Evolutionary conservation across 805 yeast species (phyloP).

Genomic region (Myxozyma neotropica): DNA sequence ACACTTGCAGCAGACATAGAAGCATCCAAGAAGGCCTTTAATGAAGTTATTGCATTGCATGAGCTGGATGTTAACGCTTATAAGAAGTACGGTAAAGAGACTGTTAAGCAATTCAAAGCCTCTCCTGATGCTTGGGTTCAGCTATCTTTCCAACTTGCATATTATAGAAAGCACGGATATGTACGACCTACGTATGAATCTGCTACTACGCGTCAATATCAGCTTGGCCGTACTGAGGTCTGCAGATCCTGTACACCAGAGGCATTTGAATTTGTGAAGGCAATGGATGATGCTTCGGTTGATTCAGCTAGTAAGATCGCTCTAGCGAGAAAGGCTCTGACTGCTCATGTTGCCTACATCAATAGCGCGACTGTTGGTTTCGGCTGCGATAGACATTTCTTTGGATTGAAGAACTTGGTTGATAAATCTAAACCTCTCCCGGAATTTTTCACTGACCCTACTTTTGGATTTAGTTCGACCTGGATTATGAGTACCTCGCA

Average conservation of each 20-base stretch:
- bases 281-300: conserved; percentile 64
- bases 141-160: conserved; percentile 87
- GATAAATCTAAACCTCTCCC: conserved; percentile 60
- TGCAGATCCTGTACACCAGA: conserved; percentile 81
- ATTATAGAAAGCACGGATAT: conserved; percentile 77
- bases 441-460: conserved; percentile 71
- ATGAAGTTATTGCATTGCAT: conserved; percentile 60
- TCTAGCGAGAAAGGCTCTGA: conserved; percentile 71
- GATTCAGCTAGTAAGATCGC: conserved; percentile 59
- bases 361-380: conserved; percentile 77
- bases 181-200: conserved; percentile 92
- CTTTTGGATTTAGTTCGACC: conserved; percentile 71
- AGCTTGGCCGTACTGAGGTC: conserved; percentile 92
- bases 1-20: conserved; percentile 54
- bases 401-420: conserved; percentile 79
- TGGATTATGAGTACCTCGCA: conserved; percentile 93
- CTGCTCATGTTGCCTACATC: conserved; percentile 73
- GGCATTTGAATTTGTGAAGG: conserved; percentile 67
- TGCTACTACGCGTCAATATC: conserved; percentile 88
- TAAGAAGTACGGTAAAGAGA: conserved; percentile 81
- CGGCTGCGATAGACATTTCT: conserved; percentile 92
- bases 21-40: conserved; percentile 60
- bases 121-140: conserved; percentile 95
- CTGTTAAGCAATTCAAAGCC: conserved; percentile 77
- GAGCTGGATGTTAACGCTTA: conserved; percentile 79